These are phyloP conservation scores for Pseudogymnoascus sp. DNA, from an alignment of 2,329 filamentous ascomycete genomes.

Conservation along the genomic window DNA sequence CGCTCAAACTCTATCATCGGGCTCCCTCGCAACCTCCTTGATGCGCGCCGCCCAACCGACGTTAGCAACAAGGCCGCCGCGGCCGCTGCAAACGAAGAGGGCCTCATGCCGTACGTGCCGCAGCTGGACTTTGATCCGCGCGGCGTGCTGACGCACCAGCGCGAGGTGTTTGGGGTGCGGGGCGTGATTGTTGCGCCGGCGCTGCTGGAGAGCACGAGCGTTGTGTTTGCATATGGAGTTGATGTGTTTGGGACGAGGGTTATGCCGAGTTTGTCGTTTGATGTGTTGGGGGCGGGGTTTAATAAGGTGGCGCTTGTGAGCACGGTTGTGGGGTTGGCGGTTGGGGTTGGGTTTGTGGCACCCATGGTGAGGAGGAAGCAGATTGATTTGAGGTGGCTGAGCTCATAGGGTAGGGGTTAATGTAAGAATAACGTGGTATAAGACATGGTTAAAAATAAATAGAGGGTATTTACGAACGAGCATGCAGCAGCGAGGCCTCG, in stretches of 20 bases:
- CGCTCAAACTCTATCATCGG: slow-evolving; percentile 66
- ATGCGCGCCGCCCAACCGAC: slow-evolving; percentile 71
- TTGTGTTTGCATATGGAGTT: slow-evolving; percentile 80
- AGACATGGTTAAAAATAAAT: background rate
- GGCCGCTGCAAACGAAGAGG: slow-evolving; percentile 72
- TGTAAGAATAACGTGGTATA: slow-evolving; percentile 7
- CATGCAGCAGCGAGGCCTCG: background rate
- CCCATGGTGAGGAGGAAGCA: slow-evolving; percentile 76
- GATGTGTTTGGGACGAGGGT: slow-evolving; percentile 84
- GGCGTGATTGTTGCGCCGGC: slow-evolving; percentile 69
- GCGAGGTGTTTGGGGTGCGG: slow-evolving; percentile 69
- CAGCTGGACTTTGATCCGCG: slow-evolving; percentile 77
- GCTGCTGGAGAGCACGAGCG: slow-evolving; percentile 80
- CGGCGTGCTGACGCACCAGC: slow-evolving; percentile 69
- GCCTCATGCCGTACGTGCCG: slow-evolving; percentile 67
- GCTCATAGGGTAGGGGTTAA: slow-evolving; percentile 14
- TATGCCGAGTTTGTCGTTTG: slow-evolving; percentile 82
- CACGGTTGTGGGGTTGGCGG: slow-evolving; percentile 72
- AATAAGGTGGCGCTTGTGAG: slow-evolving; percentile 78
- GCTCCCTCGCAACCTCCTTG: slow-evolving; percentile 69
- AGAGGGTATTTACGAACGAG: background rate
- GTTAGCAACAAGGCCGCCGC: slow-evolving; percentile 65
- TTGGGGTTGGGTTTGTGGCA: slow-evolving; percentile 68
- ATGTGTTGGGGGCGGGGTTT: slow-evolving; percentile 87
- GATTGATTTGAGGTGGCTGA: slow-evolving; percentile 55